Evolutionary conservation across 257 asterid species (phyloP).

Genomic region (Ocimum tenuiflorum): DNA sequence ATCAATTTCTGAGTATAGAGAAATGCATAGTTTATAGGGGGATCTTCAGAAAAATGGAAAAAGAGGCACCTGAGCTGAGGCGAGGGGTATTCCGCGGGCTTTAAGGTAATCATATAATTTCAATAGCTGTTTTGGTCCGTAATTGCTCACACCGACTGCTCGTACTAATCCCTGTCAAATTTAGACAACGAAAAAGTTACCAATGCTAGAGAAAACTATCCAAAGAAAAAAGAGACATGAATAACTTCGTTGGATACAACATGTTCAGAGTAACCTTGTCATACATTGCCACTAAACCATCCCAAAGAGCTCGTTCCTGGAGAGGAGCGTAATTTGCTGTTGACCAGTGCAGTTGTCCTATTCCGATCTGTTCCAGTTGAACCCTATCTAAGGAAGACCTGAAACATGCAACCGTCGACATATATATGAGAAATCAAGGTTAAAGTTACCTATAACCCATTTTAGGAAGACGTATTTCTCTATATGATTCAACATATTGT

Average conservation of each 20-base stretch:
- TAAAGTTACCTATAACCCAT: not conserved
- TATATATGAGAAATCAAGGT: not conserved
- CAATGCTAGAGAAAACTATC: too few species aligned
- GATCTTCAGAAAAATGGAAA: not conserved
- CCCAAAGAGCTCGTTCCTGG: conserved; percentile 95
- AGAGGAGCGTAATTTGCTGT: conserved; percentile 95
- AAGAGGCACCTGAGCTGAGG: conserved; percentile 72
- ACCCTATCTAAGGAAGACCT: conserved; percentile 76
- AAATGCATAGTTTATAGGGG: too few species aligned
- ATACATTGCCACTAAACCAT: conserved; percentile 98
- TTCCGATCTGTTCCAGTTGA: conserved; percentile 76
- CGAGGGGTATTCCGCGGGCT: conserved; percentile 77
- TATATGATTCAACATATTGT: not conserved
- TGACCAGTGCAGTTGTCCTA: conserved; percentile 95
- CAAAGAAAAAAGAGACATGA: too few species aligned
- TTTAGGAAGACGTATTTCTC: not conserved
- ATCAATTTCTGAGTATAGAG: not conserved
- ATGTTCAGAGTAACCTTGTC: conserved; percentile 65
- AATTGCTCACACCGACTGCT: conserved; percentile 96
- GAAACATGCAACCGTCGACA: conserved; percentile 11
- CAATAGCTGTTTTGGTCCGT: conserved; percentile 85
- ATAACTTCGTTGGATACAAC: not conserved
- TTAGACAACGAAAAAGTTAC: not conserved
- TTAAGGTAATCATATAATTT: conserved; percentile 69
- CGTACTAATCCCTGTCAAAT: conserved; percentile 66